Base-by-base conservation (phyloP, 257 asterid species). In the Gynochthodes officinalis region DNA sequence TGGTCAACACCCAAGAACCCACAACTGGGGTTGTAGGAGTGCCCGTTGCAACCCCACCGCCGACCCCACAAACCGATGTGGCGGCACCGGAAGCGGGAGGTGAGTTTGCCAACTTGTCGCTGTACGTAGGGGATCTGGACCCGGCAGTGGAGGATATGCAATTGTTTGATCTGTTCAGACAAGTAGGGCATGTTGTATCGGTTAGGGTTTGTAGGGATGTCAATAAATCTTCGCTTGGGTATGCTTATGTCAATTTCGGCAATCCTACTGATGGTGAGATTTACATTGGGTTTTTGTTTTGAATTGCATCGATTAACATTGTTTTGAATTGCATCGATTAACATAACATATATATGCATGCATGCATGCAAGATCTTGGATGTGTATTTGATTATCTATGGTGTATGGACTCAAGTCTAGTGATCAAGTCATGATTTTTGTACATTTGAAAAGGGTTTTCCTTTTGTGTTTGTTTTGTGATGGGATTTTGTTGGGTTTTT, bases 111-210 rank as follows among this genome's bases (percentile, higher is more conserved):
- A 86, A 81, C 71, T 52, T 83, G 30, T 83, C 96, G 21, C 76
- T 90, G 57, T 89, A 91, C 61, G 96, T 91, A 0, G 97, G 96
- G 53, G 96, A 90, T 87, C 88, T 90, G 77, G 97, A 89, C 42
- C 42, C 81, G 2, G 25, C 84, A 10, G 96, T 91, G 69, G 91
- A 89, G 21, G 97, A 91, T 73, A 81, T 69, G 72, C 83, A 81
- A 68, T 75, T 90, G 73, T 87, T 69, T 74, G 96, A 90, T 53
- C 77, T 89, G 78, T 90, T 90, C 73, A 84, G 72, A 33, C 94
- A 83, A 73, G 92, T 89, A 65, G 92, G 88, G 57, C 87, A 81
- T 43, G 96, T 90, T 59, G 79, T 74, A 8, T 90, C 96, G 12
- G 82, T 88, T 61, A 84, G 88, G 90, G 86, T 90, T 77, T 87